A percentile compares a stretch with the other conserved stretches of the same genome.
Evolutionary conservation across 495 filamentous ascomycete genomes (phyloP).

Genomic region (Xylaria bambusicola): DNA sequence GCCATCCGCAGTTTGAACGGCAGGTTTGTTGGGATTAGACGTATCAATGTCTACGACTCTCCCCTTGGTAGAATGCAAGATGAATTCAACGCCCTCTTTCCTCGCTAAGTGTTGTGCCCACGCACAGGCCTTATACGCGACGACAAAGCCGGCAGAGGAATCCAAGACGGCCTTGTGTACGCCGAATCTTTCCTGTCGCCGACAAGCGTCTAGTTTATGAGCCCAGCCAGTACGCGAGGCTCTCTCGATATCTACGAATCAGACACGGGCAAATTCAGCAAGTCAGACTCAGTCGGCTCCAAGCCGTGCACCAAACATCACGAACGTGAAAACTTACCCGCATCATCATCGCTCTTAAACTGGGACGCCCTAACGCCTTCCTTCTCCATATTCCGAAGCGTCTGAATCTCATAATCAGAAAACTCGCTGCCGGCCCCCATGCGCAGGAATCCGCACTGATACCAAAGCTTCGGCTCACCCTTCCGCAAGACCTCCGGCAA

Average conservation of each 20-base stretch:
- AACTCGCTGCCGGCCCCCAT: constrained; percentile 32
- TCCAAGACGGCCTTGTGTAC: constrained; percentile 40
- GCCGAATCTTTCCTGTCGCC: constrained; percentile 27
- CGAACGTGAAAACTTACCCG: constrained; percentile 25
- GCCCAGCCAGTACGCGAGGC: constrained; percentile 34
- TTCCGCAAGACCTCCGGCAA: constrained; percentile 37
- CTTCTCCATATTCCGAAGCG: constrained; percentile 36
- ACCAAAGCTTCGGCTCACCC: constrained; percentile 32
- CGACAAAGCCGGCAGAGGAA: constrained; percentile 40
- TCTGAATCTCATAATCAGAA: constrained; percentile 34
- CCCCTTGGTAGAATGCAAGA: constrained; percentile 32
- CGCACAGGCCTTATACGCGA: constrained; percentile 46
- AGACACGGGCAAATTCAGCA: too few relatives aligned
- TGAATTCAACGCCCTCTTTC: constrained; percentile 36
- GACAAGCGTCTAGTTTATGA: constrained; percentile 33
- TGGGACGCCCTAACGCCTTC: constrained; percentile 38
- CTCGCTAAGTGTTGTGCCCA: constrained; percentile 42
- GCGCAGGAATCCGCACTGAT: constrained; percentile 37
- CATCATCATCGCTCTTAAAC: constrained; percentile 29
- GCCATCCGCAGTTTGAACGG: constrained; percentile 40
- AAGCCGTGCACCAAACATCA: too few relatives aligned
- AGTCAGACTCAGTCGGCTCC: too few relatives aligned
- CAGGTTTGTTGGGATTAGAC: constrained; percentile 16
- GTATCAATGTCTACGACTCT: constrained; percentile 27
- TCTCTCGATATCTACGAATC: constrained; percentile 23